phyloP scores from a whole-genome alignment of 805 yeast genomes.

The Debaryomyces maramus region DNA sequence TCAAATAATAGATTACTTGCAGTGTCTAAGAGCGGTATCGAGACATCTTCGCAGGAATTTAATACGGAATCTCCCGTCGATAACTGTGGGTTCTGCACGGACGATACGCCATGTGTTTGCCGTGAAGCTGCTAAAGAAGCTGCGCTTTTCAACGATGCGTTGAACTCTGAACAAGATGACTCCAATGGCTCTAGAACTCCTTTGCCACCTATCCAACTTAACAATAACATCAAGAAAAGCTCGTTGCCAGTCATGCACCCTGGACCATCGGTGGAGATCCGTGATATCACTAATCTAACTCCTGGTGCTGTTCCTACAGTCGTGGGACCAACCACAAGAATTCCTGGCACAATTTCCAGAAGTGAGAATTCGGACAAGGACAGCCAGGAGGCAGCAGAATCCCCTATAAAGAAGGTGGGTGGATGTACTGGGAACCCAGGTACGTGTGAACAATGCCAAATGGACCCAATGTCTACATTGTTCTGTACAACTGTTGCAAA shows the following conservation, averaged over 20 bases:
- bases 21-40: constrained; percentile 16
- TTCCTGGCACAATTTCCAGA: constrained; percentile 10
- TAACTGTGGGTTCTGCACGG: constrained; percentile 92
- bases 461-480: constrained; percentile 83
- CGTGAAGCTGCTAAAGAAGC: constrained; percentile 68
- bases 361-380: constrained; percentile 10
- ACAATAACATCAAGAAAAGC: constrained; percentile 29
- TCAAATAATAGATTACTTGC: constrained; percentile 4
- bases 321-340: constrained; percentile 18
- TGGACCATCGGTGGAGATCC: constrained; percentile 57
- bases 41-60: constrained; percentile 19
- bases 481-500: constrained; percentile 86
- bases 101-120: constrained; percentile 89
- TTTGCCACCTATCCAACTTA: constrained; percentile 43
- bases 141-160: constrained; percentile 33
- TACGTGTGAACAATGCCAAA: constrained; percentile 77
- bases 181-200: constrained; percentile 33
- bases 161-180: constrained; percentile 29
- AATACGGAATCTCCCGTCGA: constrained; percentile 57
- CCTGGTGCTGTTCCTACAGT: constrained; percentile 41
- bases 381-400: constrained; percentile 4
- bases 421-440: constrained; percentile 90
- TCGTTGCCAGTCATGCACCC: constrained; percentile 63
- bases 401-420: constrained; percentile 21
- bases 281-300: constrained; percentile 41